These are phyloP conservation scores for Letharia lupina DNA, from an alignment of 495 filamentous ascomycete genomes.

Conservation along the genomic window DNA sequence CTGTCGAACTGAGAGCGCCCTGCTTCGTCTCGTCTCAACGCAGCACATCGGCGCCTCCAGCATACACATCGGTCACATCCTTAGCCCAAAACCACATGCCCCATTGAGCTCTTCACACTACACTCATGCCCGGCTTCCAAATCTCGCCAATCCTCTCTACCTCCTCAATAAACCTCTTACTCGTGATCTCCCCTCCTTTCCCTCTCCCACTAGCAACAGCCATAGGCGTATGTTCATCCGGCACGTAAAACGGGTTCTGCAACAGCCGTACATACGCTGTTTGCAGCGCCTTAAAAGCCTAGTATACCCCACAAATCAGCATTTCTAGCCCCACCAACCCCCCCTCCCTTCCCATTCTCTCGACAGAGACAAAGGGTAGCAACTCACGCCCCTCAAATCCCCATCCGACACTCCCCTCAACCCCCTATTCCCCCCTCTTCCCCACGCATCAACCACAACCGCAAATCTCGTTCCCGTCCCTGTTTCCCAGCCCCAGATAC, in stretches of 20 bases:
- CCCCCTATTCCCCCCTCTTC: slow-evolving; percentile 33
- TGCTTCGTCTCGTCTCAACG: background rate
- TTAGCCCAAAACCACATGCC: too few species aligned
- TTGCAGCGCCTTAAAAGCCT: slow-evolving; percentile 88
- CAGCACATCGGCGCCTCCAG: background rate
- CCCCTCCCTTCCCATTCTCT: background rate
- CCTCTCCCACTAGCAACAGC: slow-evolving; percentile 31
- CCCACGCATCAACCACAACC: slow-evolving; percentile 78
- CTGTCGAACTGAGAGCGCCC: background rate
- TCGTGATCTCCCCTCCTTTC: slow-evolving; percentile 62
- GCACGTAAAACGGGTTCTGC: slow-evolving; percentile 92
- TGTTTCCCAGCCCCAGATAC: slow-evolving; percentile 92
- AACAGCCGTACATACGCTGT: slow-evolving; percentile 80
- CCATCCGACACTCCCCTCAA: slow-evolving; percentile 36
- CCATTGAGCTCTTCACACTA: background rate
- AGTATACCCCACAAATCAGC: background rate
- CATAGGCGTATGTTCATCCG: slow-evolving; percentile 66
- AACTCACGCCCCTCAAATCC: slow-evolving; percentile 67
- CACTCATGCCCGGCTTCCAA: slow-evolving; percentile 45
- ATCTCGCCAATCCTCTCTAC: slow-evolving; percentile 77
- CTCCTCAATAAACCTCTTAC: slow-evolving; percentile 69
- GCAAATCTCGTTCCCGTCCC: slow-evolving; percentile 90
- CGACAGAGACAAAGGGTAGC: slow-evolving; percentile 39
- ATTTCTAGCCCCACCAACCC: background rate
- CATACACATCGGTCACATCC: background rate